Evolutionary conservation across 2,329 filamentous ascomycete species (phyloP), one percentile per base, ranked within the genome.

Genomic region (Claviceps sp.): DNA sequence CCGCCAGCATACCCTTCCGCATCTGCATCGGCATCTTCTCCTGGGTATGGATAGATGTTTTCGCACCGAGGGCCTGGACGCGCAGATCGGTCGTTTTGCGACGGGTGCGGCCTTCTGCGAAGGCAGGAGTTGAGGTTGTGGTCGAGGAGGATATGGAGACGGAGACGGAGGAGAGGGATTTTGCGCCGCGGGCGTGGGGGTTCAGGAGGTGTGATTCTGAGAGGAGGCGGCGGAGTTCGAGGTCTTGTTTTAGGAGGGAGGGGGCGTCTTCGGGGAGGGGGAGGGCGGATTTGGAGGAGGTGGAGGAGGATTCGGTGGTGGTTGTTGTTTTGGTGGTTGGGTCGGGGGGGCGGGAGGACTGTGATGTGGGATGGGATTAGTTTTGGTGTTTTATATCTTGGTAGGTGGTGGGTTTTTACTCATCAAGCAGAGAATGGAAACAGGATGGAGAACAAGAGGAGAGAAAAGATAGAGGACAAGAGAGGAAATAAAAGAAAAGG

Each of bases 21-120:
- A 91, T 84, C 43, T 81, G 71, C 76, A 95, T 86, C 17, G 93
- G 91, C 89, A 97, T 95, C 60, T 85, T 90, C 54, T 84, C 78
- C 68, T 95, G 90, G 52, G 76, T 75, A 58, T 85, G 83, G 47
- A 94, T 76, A 19, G 85, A 89, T 6, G 71, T 66, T 61, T 87
- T 89, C n/a, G 85, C 82, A 7, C 89, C 90, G 2, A 96, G 76
- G 11, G 85, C 78, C 64, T 87, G 86, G 47, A 97, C 73, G 54
- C 91, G 85, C 57, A 96, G 70, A 66, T 97, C 91, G 5, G 86
- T 80, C 0, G 90, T 87, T 66, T 87, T 87, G 58, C 88, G 82
- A 37, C 90, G 81, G 60, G 85, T 85, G 60, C 82, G 83, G 51
- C 90, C 90, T 3, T 73, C 70, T 34, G 72, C 64, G 56, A 77